Percentiles rank a stretch among this genome's conserved stretches.
phyloP scores from a whole-genome alignment of 345 rosid species.

The Melaleuca alternifolia region DNA sequence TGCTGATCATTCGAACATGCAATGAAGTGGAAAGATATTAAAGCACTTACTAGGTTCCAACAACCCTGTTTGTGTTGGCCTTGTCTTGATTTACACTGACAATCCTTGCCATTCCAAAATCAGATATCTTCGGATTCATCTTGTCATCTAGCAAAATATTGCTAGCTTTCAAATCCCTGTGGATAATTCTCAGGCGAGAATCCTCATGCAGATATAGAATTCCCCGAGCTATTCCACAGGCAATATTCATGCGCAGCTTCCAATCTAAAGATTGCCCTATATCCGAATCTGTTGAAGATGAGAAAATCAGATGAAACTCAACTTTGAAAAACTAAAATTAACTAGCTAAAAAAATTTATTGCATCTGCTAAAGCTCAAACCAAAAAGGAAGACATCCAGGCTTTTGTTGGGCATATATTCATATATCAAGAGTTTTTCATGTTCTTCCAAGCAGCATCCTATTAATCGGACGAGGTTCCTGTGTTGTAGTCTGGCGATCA shows the following conservation, averaged over 20 bases:
- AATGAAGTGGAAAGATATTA: neutral
- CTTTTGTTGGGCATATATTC: conserved; percentile 16
- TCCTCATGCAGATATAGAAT: conserved; percentile 29
- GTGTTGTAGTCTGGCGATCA: conserved; percentile 14
- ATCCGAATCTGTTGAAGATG: neutral
- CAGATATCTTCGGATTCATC: conserved; percentile 19
- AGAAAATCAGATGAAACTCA: neutral
- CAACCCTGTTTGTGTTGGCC: conserved; percentile 15
- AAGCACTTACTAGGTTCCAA: conserved; percentile 7
- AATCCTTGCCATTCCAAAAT: conserved; percentile 23
- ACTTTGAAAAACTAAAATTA: neutral
- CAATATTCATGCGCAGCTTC: conserved; percentile 11
- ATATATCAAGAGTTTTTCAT: conserved; percentile 4
- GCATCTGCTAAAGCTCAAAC: neutral
- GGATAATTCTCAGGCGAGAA: conserved; percentile 22
- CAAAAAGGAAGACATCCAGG: conserved; percentile 5
- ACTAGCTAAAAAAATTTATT: neutral
- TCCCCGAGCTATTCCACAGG: conserved; percentile 23
- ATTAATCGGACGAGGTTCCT: conserved; percentile 11
- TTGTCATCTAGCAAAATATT: conserved; percentile 13
- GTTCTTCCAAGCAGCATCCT: conserved; percentile 8
- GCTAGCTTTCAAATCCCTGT: conserved; percentile 15
- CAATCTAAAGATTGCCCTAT: neutral
- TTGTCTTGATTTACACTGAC: conserved; percentile 17
- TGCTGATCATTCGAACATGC: neutral